phyloP scores from a whole-genome alignment of 148 eudicot genomes.

The Heliamphora exappendiculata region DNA sequence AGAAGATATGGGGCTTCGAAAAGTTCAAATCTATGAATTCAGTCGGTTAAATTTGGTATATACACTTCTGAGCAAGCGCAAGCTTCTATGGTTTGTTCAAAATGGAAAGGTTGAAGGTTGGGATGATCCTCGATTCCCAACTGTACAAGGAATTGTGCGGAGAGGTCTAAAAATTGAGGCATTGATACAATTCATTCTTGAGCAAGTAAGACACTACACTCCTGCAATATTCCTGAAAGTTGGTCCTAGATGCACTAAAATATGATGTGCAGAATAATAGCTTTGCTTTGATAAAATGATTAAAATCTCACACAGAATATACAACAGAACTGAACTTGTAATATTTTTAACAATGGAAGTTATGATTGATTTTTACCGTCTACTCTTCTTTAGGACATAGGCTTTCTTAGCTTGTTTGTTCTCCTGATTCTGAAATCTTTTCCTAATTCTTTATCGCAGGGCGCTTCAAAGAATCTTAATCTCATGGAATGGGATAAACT shows the following conservation, averaged over 20 bases:
- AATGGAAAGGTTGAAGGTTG: constrained; percentile 97
- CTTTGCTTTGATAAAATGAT: background rate
- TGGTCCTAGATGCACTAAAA: background rate
- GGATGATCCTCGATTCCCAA: constrained; percentile 98
- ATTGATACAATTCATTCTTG: constrained; percentile 84
- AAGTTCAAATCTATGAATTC: constrained; percentile 84
- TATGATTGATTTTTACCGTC: background rate
- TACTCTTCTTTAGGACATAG: no score
- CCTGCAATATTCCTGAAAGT: background rate
- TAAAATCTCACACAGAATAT: background rate
- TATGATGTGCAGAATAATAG: background rate
- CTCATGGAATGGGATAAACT: constrained; percentile 99
- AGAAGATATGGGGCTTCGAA: constrained; percentile 75
- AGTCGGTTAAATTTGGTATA: constrained; percentile 93
- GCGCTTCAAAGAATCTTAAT: constrained; percentile 92
- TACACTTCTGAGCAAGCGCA: constrained; percentile 96
- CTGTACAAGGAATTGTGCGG: constrained; percentile 95
- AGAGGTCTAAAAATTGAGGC: constrained; percentile 92
- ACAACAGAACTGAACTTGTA: background rate
- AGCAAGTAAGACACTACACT: constrained; percentile 48
- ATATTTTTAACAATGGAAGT: background rate
- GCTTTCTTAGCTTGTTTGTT: background rate
- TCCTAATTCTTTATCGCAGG: constrained; percentile 34
- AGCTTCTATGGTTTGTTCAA: constrained; percentile 95
- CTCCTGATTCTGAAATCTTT: background rate